Evolutionary conservation across 805 yeast species (phyloP).

Genomic region (Cyberlindnera suaveolens): DNA sequence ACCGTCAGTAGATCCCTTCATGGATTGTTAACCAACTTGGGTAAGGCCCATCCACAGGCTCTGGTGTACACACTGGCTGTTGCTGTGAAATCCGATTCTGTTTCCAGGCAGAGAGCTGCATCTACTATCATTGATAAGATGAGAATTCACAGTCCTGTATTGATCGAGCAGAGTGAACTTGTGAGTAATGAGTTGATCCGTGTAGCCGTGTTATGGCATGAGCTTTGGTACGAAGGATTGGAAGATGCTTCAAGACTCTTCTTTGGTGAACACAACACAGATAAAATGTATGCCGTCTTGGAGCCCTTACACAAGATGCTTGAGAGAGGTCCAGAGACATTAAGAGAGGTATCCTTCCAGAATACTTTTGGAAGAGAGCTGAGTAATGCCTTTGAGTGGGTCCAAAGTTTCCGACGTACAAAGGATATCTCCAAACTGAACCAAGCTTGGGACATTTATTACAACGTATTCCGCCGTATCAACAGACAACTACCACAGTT

Average conservation of each 20-base stretch:
- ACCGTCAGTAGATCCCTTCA: conserved; percentile 75
- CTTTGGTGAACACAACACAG: conserved; percentile 92
- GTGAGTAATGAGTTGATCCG: conserved; percentile 92
- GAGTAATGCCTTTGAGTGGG: conserved; percentile 92
- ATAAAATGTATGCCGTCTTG: conserved; percentile 85
- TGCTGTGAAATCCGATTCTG: conserved; percentile 89
- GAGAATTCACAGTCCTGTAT: conserved; percentile 76
- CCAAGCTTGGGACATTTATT: conserved; percentile 97
- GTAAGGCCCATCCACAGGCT: conserved; percentile 96
- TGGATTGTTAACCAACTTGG: conserved; percentile 77
- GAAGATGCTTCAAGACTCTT: conserved; percentile 94
- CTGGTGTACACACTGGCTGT: conserved; percentile 92
- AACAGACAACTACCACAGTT: conserved; percentile 84
- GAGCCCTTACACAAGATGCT: conserved; percentile 86
- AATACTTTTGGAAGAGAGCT: conserved; percentile 92
- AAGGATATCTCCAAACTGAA: conserved; percentile 83
- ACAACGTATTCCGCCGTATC: conserved; percentile 87
- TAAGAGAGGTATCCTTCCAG: conserved; percentile 87
- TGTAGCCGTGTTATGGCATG: conserved; percentile 96
- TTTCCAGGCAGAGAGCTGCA: conserved; percentile 88
- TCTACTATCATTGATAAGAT: conserved; percentile 84
- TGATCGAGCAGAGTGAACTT: conserved; percentile 88
- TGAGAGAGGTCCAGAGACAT: conserved; percentile 83
- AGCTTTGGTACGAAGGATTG: conserved; percentile 94
- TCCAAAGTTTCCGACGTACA: conserved; percentile 74